Base-by-base conservation (phyloP, 1,139 yeast genomes). In the Ashbya aceris region DNA sequence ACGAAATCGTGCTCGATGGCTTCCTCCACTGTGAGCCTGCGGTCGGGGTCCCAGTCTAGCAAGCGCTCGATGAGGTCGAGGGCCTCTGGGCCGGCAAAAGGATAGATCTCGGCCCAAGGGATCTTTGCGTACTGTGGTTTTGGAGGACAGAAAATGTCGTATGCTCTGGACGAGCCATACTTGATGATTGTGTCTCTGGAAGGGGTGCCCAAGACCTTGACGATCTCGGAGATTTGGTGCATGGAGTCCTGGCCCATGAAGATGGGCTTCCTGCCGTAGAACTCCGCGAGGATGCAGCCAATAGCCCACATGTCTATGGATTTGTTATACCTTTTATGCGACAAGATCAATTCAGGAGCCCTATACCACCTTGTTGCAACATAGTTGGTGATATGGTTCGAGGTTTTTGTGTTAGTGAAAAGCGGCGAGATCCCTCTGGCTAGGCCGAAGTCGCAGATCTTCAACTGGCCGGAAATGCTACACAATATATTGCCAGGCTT, bases 341-440 rank as follows among this genome's bases (percentile, higher is more conserved):
- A 76, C 45, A 87, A 67, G 47, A 87, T 77, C 43, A 89, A 69
- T 57, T 89, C 97, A 0, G 97, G 97, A 0, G 96, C 96, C 41
- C 96, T 67, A 58, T 89, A 89, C 96, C 96, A 89, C 47, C 97
- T 67, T 0, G 97, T 89, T 3, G 96, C 96, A 12, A 89, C 96
- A 55, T 87, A 87, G 51, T 79, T 79, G 3, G 96, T 87, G 39
- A 84, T 83, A 66, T 72, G 47, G 53, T 60, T 40, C 40, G 54
- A 45, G 34, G 48, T 45, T 17, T 41, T 46, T 49, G 56, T 42
- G 50, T 63, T 43, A 56, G 62, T 48, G 53, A 53, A 73, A 46
- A 64, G 66, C 27, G 69, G 69, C 42, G 73, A 67, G 10, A 82
- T 69, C 1, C 94, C 89, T 54, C 96, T 68, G 1, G 96, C 95